phyloP scores from a whole-genome alignment of 176 grass and related monocot species.

The Raddia distichophylla region DNA sequence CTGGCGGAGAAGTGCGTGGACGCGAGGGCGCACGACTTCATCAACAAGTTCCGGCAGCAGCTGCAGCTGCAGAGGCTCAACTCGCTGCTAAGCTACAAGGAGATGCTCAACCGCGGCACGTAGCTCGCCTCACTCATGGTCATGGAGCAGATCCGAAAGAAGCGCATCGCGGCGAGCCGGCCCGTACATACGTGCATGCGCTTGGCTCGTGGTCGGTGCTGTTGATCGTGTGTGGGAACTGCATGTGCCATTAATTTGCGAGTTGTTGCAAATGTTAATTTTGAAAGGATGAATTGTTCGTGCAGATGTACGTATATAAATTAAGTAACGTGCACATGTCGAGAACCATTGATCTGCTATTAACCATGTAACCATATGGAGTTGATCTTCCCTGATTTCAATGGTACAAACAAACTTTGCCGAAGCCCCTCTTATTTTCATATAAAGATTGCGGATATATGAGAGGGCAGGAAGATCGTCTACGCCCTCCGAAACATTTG shows the following conservation, averaged over 20 bases:
- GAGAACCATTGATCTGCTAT: too few species aligned
- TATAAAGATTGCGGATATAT: too few species aligned
- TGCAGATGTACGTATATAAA: too few species aligned
- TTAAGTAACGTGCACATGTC: too few species aligned
- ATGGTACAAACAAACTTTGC: too few species aligned
- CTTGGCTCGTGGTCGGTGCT: not conserved
- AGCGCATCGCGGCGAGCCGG: not conserved
- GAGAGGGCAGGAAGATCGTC: too few species aligned
- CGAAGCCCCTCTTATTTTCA: too few species aligned
- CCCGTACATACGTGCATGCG: not conserved
- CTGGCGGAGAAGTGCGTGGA: slow-evolving; percentile 47
- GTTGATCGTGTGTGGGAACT: not conserved
- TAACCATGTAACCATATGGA: too few species aligned
- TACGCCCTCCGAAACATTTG: too few species aligned
- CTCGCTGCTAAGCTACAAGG: slow-evolving; percentile 75
- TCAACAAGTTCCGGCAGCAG: slow-evolving; percentile 76
- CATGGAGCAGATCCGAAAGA: not conserved
- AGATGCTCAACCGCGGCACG: slow-evolving; percentile 66
- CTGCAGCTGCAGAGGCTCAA: slow-evolving; percentile 75
- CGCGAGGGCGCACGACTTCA: slow-evolving; percentile 73
- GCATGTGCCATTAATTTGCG: not conserved
- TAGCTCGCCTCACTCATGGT: not conserved
- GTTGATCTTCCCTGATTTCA: too few species aligned
- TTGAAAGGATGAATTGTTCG: too few species aligned
- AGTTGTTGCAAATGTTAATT: not conserved